phyloP scores from a whole-genome alignment of 1,284 basidiomycete species.

The Phaffia rhodozyma region DNA sequence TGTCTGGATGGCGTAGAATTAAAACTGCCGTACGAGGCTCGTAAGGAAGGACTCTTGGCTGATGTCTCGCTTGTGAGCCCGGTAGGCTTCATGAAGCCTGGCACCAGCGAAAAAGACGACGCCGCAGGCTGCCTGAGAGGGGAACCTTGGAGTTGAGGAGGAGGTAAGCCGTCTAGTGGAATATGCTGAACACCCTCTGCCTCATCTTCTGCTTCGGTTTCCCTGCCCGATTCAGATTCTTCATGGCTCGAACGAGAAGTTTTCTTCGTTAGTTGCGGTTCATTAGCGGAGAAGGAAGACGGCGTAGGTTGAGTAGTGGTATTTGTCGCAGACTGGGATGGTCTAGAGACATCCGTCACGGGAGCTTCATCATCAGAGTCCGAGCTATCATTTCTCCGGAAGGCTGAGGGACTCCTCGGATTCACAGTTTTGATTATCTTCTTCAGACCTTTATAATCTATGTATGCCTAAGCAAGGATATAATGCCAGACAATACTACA shows the following conservation, averaged over 20 bases:
- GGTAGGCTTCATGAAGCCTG: no score
- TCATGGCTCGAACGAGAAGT: background rate
- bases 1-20: background rate
- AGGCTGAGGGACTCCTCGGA: background rate
- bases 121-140: background rate
- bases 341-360: background rate
- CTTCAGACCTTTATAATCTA: conserved; percentile 36
- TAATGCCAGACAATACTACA: background rate
- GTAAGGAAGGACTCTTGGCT: no score
- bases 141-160: no score
- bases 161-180: background rate
- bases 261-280: background rate
- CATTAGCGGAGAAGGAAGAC: no score
- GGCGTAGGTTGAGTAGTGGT: no score
- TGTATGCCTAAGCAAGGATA: conserved; percentile 26
- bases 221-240: background rate
- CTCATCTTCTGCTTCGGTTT: background rate
- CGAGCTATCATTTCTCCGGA: conserved; percentile 1
- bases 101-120: background rate
- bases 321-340: background rate
- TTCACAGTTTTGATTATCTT: conserved; percentile 32
- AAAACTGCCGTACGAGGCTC: no score
- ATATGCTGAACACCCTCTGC: background rate
- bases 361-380: background rate
- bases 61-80: background rate